phyloP scores from a whole-genome alignment of 257 asterid genomes.

The Fraxinus quadrangulata region DNA sequence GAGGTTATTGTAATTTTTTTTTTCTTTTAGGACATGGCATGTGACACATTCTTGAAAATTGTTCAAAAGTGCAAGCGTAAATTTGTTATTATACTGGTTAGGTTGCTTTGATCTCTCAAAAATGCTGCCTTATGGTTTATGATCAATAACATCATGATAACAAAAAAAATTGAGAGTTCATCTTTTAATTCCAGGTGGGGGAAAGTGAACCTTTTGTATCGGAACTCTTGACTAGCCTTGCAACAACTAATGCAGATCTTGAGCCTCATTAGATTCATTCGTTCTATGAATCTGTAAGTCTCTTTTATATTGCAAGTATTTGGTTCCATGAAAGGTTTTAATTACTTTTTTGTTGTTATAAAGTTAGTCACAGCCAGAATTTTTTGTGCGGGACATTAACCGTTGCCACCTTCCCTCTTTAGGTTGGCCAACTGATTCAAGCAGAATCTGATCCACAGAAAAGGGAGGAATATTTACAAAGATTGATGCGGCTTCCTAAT shows the following conservation, averaged over 20 bases:
- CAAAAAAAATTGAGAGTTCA: constrained; percentile 6
- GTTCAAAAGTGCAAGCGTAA: constrained; percentile 99
- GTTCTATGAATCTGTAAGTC: constrained; percentile 91
- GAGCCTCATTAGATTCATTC: constrained; percentile 97
- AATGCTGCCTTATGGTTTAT: not conserved
- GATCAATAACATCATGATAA: not conserved
- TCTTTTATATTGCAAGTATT: constrained; percentile 7
- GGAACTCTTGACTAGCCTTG: constrained; percentile 80
- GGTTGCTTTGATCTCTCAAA: constrained; percentile 3
- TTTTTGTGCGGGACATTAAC: constrained; percentile 8
- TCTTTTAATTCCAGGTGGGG: constrained; percentile 67
- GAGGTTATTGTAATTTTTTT: not conserved
- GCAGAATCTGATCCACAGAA: constrained; percentile 90
- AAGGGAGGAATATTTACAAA: constrained; percentile 86
- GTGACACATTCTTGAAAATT: constrained; percentile 95
- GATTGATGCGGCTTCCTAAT: constrained; percentile 95
- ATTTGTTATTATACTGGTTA: constrained; percentile 86
- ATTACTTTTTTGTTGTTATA: constrained; percentile 7
- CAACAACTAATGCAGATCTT: constrained; percentile 84
- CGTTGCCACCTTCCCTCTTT: constrained; percentile 18
- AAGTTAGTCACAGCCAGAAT: not conserved
- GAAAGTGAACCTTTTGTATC: constrained; percentile 96
- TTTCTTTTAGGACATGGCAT: constrained; percentile 87
- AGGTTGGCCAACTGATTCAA: constrained; percentile 97
- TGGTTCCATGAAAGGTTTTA: not conserved